These are phyloP conservation scores for Canavalia gladiata DNA, from an alignment of 306 rosid genomes.

Conservation along the genomic window DNA sequence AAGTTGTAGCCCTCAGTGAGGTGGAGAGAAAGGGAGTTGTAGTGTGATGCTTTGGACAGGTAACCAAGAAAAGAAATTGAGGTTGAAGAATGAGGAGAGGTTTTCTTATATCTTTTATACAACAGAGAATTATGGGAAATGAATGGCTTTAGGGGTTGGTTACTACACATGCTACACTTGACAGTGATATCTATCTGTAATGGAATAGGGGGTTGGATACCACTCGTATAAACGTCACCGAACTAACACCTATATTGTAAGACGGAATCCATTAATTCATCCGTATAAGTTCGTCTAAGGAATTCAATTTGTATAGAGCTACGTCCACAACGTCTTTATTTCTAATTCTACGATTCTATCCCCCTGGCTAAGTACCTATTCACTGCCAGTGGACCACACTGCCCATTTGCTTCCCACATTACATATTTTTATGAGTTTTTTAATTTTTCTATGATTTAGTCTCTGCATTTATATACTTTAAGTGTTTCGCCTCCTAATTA, in stretches of 20 bases:
- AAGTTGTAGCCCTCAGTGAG: constrained; percentile 47
- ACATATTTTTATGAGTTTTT: too few relatives aligned
- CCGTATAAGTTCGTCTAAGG: neutral
- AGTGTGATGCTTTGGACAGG: constrained; percentile 45
- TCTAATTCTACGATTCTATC: neutral
- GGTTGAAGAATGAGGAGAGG: constrained; percentile 28
- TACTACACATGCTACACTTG: constrained; percentile 1
- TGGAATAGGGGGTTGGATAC: constrained; percentile 32
- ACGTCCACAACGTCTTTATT: constrained; percentile 3
- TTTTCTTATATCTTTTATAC: constrained; percentile 1
- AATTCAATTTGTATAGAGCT: constrained; percentile 32
- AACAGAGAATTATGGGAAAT: neutral
- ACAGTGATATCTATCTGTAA: constrained; percentile 1
- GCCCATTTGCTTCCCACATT: neutral
- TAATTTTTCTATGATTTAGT: too few relatives aligned
- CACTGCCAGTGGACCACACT: constrained; percentile 24
- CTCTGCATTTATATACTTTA: too few relatives aligned
- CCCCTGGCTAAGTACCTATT: too few relatives aligned
- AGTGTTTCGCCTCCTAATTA: too few relatives aligned
- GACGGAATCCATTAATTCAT: constrained; percentile 13
- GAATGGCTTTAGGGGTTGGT: constrained; percentile 2
- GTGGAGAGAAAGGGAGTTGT: constrained; percentile 39
- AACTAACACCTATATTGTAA: constrained; percentile 9
- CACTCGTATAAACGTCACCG: constrained; percentile 13
- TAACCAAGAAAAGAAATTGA: constrained; percentile 36